Conservation (phyloP, 352 stramenopile species). For the Phytophthora sp. region DNA sequence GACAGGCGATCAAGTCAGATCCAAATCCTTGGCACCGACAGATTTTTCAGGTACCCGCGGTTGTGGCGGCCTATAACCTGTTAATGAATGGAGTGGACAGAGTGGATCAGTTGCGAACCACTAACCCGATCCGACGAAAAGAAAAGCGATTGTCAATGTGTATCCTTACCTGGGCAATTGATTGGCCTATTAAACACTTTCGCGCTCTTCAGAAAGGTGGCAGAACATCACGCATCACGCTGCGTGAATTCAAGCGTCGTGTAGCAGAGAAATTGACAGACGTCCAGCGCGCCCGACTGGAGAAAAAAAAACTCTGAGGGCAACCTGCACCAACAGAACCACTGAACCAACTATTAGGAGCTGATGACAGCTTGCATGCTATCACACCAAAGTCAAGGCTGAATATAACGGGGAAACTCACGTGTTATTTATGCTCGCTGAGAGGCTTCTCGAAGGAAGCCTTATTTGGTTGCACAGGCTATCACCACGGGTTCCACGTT, state of each 20-base stretch:
- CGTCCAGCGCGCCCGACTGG: background rate
- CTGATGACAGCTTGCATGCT: background rate
- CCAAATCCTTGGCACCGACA: constrained; percentile 9
- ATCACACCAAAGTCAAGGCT: background rate
- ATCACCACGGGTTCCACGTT: constrained; percentile 13
- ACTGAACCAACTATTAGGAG: background rate
- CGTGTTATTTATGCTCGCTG: constrained; percentile 15
- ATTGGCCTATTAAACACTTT: constrained; percentile 16
- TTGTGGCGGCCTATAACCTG: constrained; percentile 8
- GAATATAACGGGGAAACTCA: constrained; percentile 3
- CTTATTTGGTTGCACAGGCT: constrained; percentile 11
- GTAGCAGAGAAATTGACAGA: background rate
- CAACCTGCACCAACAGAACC: background rate
- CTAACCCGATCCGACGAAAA: constrained; percentile 17
- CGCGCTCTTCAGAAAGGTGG: constrained; percentile 1
- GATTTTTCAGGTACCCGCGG: constrained; percentile 2
- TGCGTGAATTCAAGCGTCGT: constrained; percentile 19
- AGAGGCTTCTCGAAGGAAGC: constrained; percentile 2
- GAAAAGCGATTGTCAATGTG: background rate
- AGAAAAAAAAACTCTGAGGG: background rate
- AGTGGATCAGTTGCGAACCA: constrained; percentile 10
- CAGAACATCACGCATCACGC: background rate
- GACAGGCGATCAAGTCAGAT: constrained; percentile 7
- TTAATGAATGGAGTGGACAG: constrained; percentile 19
- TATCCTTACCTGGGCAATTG: constrained; percentile 9